phyloP scores from a whole-genome alignment of 768 basidiomycete species.

The Roridomyces roridus region DNA sequence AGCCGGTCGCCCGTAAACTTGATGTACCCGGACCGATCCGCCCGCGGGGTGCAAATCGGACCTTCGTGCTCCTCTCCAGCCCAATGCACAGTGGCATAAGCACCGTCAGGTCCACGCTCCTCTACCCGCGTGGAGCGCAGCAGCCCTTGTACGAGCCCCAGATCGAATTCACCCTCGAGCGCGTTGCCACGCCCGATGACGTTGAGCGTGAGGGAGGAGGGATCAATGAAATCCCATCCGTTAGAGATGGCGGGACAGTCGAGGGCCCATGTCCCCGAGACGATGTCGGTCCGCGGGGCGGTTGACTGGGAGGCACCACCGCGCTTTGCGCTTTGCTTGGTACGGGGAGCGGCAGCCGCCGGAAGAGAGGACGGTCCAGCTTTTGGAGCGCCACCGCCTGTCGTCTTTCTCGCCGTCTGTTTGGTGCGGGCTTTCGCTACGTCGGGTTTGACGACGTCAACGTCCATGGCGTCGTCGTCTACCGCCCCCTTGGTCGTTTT shows the following conservation, averaged over 20 bases:
- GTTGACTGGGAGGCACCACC: not conserved
- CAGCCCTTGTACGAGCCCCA: conserved; percentile 16
- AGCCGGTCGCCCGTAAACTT: conserved; percentile 17
- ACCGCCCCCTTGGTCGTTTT: too few relatives aligned
- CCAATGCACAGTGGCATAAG: conserved; percentile 18
- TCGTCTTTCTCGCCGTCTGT: conserved; percentile 6
- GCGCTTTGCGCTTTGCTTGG: conserved; percentile 6
- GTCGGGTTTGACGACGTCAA: conserved; percentile 2
- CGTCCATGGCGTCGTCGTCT: not conserved
- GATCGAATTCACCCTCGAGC: conserved; percentile 20
- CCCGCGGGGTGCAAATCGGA: conserved; percentile 9
- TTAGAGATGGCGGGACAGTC: conserved; percentile 13
- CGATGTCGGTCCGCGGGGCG: conserved; percentile 4
- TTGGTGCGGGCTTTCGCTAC: not conserved
- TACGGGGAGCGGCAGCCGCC: not conserved
- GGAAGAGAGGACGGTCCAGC: not conserved
- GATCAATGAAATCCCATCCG: conserved; percentile 5
- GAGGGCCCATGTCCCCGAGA: conserved; percentile 18
- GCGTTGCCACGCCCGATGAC: conserved; percentile 15
- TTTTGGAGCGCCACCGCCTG: not conserved
- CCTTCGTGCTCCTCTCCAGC: conserved; percentile 19
- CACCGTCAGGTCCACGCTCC: conserved; percentile 15
- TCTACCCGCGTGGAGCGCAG: conserved; percentile 17
- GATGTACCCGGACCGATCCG: conserved; percentile 17
- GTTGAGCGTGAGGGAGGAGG: conserved; percentile 1